Base-by-base conservation (phyloP, 768 basidiomycete genomes). In the Termitomyces sp. region DNA sequence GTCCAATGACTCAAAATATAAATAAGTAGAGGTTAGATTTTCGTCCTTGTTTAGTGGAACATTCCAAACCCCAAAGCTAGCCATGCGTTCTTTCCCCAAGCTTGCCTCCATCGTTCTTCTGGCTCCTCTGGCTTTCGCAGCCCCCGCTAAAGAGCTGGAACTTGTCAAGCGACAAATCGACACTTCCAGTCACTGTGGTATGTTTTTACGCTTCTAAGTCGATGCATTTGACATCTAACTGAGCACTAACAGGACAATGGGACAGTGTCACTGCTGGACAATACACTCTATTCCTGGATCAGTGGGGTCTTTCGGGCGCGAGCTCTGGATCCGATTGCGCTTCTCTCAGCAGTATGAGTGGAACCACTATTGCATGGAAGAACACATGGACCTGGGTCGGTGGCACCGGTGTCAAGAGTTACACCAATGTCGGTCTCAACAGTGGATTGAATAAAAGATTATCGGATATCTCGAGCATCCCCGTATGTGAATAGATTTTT, bases 381-480 rank as follows among this genome's bases (percentile, higher is more conserved):
- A 82, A 78, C 31, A 74, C 66, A 2, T 87, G 81, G 80, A 72
- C 58, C 0, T 87, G 86, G 86, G 55, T 45, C 7, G 84, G 84
- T 34, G 81, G 76, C 7, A 72, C 54, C 22, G 73, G 75, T 22
- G 76, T 88, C 60, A 88, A 87, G 77, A 86, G 82, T 65, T 88
- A 77, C 70, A 76, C 84, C 24, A 83, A 87, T 68, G 72, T 85
- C 13, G 76, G 81, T 60, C 75, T 82, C 36, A 76, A 84, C 63
- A 58, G 42, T 1, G 80, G 79, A 31, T 61, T 85, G 59, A 81
- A 86, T 72, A 73, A 76, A 66, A 78, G 80, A 61, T 75, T 88
- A 20, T 77, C 76, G 37, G 76, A 76, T 1, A 85, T 88, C 62
- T 69, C 64, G 3, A 78, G 70, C 58, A 88, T 88, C 56, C 81